Evolutionary conservation across 257 asterid genomes (phyloP).

Genomic region (Lavandula angustifolia): DNA sequence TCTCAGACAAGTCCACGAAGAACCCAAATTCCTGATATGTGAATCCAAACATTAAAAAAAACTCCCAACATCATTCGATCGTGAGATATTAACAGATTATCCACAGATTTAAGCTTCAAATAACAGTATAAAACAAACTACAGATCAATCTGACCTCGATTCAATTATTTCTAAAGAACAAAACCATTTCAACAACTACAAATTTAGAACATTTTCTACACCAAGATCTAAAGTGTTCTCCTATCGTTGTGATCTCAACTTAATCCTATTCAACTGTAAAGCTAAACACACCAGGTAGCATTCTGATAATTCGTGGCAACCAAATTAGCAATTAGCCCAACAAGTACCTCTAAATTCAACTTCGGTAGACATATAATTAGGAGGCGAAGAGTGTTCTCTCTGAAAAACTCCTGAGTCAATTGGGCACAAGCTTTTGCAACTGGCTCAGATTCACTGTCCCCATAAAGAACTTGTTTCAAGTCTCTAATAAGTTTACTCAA

Average conservation of each 20-base stretch:
- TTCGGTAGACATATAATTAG: conserved; percentile 74
- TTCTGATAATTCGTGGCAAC: conserved; percentile 4
- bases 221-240: neutral
- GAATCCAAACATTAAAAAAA: too few species aligned
- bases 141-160: too few species aligned
- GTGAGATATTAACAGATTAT: too few species aligned
- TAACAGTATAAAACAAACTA: too few species aligned
- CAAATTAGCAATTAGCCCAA: neutral
- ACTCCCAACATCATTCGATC: too few species aligned
- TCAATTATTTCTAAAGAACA: too few species aligned
- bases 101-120: too few species aligned
- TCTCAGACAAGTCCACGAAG: too few species aligned
- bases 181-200: neutral
- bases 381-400: conserved; percentile 74
- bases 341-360: conserved; percentile 72
- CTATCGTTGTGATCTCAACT: neutral
- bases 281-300: conserved; percentile 4
- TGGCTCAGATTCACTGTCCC: conserved; percentile 90
- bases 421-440: conserved; percentile 80
- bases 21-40: too few species aligned
- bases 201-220: neutral
- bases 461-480: conserved; percentile 69
- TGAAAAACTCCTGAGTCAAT: conserved; percentile 84
- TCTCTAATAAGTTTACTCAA: conserved; percentile 73
- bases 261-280: conserved; percentile 10